Base-by-base conservation (phyloP, 2,329 filamentous ascomycete genomes). In the Corynespora cassiicola region DNA sequence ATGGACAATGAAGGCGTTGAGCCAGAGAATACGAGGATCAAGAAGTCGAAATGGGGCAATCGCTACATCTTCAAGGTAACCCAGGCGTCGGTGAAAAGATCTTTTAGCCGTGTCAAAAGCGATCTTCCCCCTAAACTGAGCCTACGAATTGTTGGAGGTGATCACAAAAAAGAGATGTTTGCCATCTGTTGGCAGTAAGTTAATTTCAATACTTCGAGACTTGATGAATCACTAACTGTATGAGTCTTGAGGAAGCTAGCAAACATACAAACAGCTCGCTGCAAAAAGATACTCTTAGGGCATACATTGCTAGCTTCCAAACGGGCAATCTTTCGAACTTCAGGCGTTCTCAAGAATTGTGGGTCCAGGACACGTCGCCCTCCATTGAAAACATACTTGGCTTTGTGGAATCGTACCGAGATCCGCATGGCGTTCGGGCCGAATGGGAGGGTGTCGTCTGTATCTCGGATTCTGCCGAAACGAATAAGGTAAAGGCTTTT, bases 401-500 rank as follows among this genome's bases (percentile, higher is more conserved):
- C 1, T 94, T 94, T 61, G 86, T 94, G 34, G 88, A 94, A 72
- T 90, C 88, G 0, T 94, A 94, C 65, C 78, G 88, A 54, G 89
- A 95, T 60, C 89, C 89, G 19, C 84, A 87, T 43, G 88, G 89
- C 42, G 81, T 90, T 20, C 79, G 88, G 47, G 88, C 86, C 44
- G 89, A 94, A 65, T 95, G 87, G 85, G 88, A 94, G 68, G 88
- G 88, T 2, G 90, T 94, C 61, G 87, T 87, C 29, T 86, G 87
- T 29, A 80, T 76, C 62, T 70, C 19, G 11, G 40, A 54, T 32
- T 11, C 15, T 19, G 41, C 38, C 5, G 42, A 46, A 25, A 45
- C 50, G 5, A 38, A n/a, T 18, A 37, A 12, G 1, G n/a, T 31
- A n/a, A 7, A 15, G 10, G 15, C 19, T 22, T 24, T 45, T 20